Percentiles rank a stretch among this genome's conserved stretches.
These are phyloP conservation scores for Mortierella alpina DNA, from an alignment of 192 early-diverging fungal species.

Conservation along the genomic window DNA sequence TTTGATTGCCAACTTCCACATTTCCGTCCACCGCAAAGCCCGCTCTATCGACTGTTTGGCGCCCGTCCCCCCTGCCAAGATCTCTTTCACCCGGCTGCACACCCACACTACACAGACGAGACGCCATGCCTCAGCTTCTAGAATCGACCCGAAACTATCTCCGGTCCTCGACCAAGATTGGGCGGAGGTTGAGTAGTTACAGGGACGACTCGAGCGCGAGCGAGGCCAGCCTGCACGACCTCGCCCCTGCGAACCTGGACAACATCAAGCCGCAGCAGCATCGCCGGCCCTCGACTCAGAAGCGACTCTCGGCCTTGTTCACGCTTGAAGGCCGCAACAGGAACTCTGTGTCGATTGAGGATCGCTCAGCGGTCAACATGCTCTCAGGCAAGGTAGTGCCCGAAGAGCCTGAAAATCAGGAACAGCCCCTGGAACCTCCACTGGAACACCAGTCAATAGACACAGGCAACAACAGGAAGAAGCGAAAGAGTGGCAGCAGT, in stretches of 20 bases:
- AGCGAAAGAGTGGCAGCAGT: conserved; percentile 18
- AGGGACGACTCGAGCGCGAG: conserved; percentile 41
- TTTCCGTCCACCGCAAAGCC: neutral
- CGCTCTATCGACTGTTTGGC: neutral
- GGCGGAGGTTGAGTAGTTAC: conserved; percentile 32
- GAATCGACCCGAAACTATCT: conserved; percentile 46
- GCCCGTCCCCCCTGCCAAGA: too few relatives aligned
- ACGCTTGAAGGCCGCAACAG: conserved; percentile 25
- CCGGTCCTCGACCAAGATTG: conserved; percentile 35
- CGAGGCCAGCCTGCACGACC: conserved; percentile 29
- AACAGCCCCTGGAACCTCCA: neutral
- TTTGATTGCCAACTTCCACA: neutral
- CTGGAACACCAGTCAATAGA: neutral
- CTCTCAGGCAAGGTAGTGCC: conserved; percentile 3
- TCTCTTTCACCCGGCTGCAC: neutral
- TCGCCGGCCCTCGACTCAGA: conserved; percentile 18
- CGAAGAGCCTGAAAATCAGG: conserved; percentile 1
- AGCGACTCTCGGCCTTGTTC: conserved; percentile 38
- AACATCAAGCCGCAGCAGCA: conserved; percentile 7
- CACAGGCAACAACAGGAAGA: conserved; percentile 9
- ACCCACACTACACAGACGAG: neutral
- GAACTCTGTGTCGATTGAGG: conserved; percentile 30
- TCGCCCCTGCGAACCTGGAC: neutral
- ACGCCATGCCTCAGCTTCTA: conserved; percentile 26
- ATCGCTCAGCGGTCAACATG: conserved; percentile 3